Evolutionary conservation across 2,329 filamentous ascomycete species (phyloP).

Genomic region (Cladosporium austrohemisphaericum): DNA sequence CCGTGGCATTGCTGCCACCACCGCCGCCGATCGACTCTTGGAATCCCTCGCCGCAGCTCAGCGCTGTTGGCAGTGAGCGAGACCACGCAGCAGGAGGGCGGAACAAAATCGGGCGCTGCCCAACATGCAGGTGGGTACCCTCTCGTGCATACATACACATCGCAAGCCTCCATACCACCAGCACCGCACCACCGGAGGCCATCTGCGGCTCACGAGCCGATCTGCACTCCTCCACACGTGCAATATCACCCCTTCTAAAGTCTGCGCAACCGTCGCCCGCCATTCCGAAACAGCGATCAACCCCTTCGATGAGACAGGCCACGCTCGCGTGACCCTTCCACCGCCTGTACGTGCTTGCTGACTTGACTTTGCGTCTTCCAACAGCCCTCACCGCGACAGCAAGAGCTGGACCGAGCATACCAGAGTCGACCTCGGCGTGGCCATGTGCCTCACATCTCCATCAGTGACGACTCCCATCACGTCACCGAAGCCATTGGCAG

Average conservation of each 20-base stretch:
- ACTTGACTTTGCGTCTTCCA: not conserved
- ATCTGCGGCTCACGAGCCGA: not conserved
- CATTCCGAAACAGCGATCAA: constrained; percentile 11
- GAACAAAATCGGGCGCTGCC: not conserved
- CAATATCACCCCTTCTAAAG: constrained; percentile 1
- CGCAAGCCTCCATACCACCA: not conserved
- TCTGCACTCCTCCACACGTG: constrained; percentile 14
- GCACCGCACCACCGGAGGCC: constrained; percentile 1
- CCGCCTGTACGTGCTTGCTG: constrained; percentile 10
- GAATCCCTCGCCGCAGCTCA: not conserved
- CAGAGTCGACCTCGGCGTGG: constrained; percentile 43
- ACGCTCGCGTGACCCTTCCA: constrained; percentile 13
- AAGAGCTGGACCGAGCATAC: constrained; percentile 42
- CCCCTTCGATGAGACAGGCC: constrained; percentile 11
- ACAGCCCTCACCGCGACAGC: constrained; percentile 40
- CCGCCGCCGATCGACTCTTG: constrained; percentile 6
- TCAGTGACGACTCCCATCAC: constrained; percentile 89
- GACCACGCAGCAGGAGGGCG: not conserved
- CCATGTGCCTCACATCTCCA: constrained; percentile 60
- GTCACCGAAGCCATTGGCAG: constrained; percentile 91
- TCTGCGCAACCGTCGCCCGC: constrained; percentile 10
- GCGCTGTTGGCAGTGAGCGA: not conserved
- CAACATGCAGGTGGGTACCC: constrained; percentile 14
- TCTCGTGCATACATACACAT: not conserved
- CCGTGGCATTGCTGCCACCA: constrained; percentile 2